A percentile compares a stretch with the other conserved stretches of the same genome.
Conservation (phyloP, 768 basidiomycete species). For the Multifurca ochricompacta region DNA sequence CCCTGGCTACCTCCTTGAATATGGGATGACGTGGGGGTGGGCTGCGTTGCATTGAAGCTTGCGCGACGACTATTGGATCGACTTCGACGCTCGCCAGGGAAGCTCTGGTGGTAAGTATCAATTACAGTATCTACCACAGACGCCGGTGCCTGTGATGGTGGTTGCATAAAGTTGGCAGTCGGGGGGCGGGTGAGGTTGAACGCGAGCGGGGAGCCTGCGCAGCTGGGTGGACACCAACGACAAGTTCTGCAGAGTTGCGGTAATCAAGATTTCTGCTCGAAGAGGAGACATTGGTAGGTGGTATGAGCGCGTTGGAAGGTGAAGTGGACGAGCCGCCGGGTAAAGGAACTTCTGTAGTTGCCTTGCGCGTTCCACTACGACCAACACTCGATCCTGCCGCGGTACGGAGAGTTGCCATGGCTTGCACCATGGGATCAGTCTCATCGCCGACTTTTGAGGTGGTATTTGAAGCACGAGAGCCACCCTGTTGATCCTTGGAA, state of each 20-base stretch:
- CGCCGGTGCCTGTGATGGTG: conserved; percentile 36
- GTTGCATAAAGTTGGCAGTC: conserved; percentile 69
- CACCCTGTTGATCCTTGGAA: conserved; percentile 53
- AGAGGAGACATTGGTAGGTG: conserved; percentile 22
- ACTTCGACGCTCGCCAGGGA: conserved; percentile 76
- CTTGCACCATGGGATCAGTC: conserved; percentile 34
- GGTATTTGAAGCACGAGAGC: conserved; percentile 11
- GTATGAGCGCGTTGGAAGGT: conserved; percentile 11
- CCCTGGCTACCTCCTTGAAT: conserved; percentile 25
- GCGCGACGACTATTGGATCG: conserved; percentile 32
- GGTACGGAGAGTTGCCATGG: conserved; percentile 29
- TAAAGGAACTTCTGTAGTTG: conserved; percentile 7
- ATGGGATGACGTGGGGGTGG: conserved; percentile 24
- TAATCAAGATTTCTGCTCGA: conserved; percentile 46
- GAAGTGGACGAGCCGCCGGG: conserved; percentile 10
- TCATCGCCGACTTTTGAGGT: conserved; percentile 26
- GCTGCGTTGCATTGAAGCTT: conserved; percentile 25
- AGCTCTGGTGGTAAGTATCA: conserved; percentile 71
- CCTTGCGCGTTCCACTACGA: conserved; percentile 24
- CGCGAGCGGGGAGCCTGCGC: conserved; percentile 46
- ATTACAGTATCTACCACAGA: conserved; percentile 65
- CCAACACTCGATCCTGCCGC: conserved; percentile 27
- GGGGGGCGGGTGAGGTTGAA: conserved; percentile 68
- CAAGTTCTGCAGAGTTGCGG: conserved; percentile 62
- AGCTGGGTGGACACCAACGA: conserved; percentile 69